A percentile compares a stretch with the other conserved stretches of the same genome.
These are phyloP conservation scores for Colletotrichum paranaense DNA, from an alignment of 2,329 filamentous ascomycete species.

Conservation along the genomic window DNA sequence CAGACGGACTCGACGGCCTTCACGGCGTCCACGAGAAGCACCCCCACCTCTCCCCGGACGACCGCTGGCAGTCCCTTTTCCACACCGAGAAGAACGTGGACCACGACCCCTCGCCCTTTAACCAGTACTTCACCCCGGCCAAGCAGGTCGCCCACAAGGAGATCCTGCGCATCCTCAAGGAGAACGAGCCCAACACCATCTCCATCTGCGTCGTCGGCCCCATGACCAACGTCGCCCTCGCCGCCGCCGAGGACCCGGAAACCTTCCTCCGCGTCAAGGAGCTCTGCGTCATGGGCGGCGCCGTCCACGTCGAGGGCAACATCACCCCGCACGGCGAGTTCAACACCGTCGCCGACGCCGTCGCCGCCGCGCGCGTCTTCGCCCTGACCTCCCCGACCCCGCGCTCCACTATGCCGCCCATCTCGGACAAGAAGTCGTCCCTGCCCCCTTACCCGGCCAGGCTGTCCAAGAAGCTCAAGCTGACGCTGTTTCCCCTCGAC, in stretches of 20 bases:
- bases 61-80: conserved; percentile 80
- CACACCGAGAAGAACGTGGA: conserved; percentile 47
- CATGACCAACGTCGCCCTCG: conserved; percentile 91
- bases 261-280: conserved; percentile 91
- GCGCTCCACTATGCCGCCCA: conserved; percentile 81
- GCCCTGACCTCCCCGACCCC: conserved; percentile 81
- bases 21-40: conserved; percentile 81
- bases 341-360: conserved; percentile 91
- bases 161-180: conserved; percentile 86
- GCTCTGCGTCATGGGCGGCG: conserved; percentile 94
- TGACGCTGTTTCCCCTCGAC: conserved; percentile 81
- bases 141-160: conserved; percentile 81
- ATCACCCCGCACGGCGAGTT: conserved; percentile 90
- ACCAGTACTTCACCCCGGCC: conserved; percentile 80
- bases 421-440: conserved; percentile 60
- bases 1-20: conserved; percentile 81
- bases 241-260: conserved; percentile 88
- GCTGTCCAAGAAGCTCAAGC: conserved; percentile 71
- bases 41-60: conserved; percentile 78
- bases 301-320: conserved; percentile 84
- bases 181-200: conserved; percentile 85
- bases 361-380: conserved; percentile 81
- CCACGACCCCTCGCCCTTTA: conserved; percentile 51
- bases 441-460: conserved; percentile 72
- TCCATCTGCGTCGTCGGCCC: conserved; percentile 93